Conservation (phyloP, 352 stramenopile genomes). For the Phytophthora tubulina region DNA sequence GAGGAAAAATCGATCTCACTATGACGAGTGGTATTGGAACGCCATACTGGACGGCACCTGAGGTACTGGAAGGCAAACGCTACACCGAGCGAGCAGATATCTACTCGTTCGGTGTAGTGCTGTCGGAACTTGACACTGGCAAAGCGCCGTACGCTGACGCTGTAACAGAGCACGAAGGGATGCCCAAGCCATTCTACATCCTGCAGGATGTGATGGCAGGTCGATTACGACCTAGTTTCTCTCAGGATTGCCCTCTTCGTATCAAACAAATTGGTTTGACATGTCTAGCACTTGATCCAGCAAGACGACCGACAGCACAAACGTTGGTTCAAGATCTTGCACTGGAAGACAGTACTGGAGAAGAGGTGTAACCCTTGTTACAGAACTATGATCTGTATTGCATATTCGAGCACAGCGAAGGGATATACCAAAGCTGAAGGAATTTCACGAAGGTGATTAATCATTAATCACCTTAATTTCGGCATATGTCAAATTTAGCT, state of each 20-base stretch:
- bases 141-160: slow-evolving; percentile 41
- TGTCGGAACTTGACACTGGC: slow-evolving; percentile 49
- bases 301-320: slow-evolving; percentile 35
- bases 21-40: slow-evolving; percentile 81
- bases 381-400: too few species aligned
- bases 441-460: too few species aligned
- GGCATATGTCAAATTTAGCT: too few species aligned
- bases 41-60: slow-evolving; percentile 48
- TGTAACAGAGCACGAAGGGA: slow-evolving; percentile 20
- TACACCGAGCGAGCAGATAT: slow-evolving; percentile 45
- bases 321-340: slow-evolving; percentile 35
- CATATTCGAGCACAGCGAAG: neutral
- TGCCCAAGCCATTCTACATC: slow-evolving; percentile 47
- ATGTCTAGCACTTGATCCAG: slow-evolving; percentile 40
- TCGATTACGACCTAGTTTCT: slow-evolving; percentile 53
- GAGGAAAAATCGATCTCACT: slow-evolving; percentile 22
- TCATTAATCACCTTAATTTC: too few species aligned
- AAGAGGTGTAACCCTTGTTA: neutral
- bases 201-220: slow-evolving; percentile 53
- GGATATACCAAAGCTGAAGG: too few species aligned
- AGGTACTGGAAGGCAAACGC: slow-evolving; percentile 61
- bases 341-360: neutral
- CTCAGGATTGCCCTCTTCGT: slow-evolving; percentile 40
- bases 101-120: slow-evolving; percentile 51
- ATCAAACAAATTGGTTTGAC: slow-evolving; percentile 41